Evolutionary conservation across 164 flowering plant genomes (phyloP).

Genomic region (Malania oleifera): DNA sequence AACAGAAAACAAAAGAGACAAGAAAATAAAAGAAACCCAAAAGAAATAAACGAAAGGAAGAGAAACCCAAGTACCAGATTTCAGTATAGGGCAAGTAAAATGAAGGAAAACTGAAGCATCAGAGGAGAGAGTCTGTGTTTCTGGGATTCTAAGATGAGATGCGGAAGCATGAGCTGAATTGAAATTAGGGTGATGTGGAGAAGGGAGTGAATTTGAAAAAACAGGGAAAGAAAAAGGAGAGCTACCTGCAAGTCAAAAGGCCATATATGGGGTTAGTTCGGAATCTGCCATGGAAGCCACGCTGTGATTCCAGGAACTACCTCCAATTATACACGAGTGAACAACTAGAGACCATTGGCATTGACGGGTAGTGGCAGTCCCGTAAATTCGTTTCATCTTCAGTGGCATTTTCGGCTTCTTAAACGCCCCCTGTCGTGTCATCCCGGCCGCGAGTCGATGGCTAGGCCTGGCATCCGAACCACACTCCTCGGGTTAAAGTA

Average conservation of each 20-base stretch:
- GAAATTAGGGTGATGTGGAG: not conserved
- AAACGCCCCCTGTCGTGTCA: no score
- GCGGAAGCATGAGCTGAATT: not conserved
- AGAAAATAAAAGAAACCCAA: not conserved
- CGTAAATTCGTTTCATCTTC: no score
- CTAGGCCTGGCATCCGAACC: no score
- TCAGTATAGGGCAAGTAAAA: not conserved
- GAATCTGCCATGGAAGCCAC: not conserved
- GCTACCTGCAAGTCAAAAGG: not conserved
- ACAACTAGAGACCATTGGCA: no score
- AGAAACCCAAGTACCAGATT: slow-evolving; percentile 13
- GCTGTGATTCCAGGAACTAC: not conserved
- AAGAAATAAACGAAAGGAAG: no score
- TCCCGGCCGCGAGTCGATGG: no score
- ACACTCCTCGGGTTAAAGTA: no score
- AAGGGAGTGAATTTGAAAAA: not conserved
- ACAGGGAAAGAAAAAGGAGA: not conserved
- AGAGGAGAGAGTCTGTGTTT: not conserved
- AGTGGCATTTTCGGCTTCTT: no score
- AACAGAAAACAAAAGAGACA: not conserved
- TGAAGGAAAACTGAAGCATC: not conserved
- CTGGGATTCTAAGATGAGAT: not conserved
- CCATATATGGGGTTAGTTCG: not conserved
- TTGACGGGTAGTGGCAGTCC: no score
- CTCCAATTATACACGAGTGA: no score